Evolutionary conservation across 192 early-diverging fungal species (phyloP).

Genomic region (Coemansia sp.): DNA sequence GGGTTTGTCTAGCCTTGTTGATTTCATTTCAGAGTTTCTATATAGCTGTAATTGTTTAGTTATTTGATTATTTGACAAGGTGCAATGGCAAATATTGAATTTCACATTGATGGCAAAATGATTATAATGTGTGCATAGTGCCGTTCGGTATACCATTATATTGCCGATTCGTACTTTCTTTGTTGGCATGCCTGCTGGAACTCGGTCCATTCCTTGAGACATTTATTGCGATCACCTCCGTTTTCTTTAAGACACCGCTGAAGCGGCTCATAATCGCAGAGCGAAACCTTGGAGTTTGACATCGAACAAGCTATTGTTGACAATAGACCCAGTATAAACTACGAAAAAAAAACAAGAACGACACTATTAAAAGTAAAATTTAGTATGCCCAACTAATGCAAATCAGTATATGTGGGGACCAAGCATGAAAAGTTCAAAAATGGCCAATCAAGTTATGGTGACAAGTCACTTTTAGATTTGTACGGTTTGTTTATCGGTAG

Average conservation of each 20-base stretch:
- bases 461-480: no score
- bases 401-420: no score
- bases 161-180: constrained; percentile 32
- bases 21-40: background rate
- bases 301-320: no score
- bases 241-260: constrained; percentile 55
- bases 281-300: background rate
- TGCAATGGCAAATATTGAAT: background rate
- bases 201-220: constrained; percentile 60
- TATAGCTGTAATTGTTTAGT: no score
- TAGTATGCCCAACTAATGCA: no score
- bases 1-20: background rate
- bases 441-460: no score
- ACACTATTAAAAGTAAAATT: background rate
- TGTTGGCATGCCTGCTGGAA: constrained; percentile 56
- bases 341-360: background rate
- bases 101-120: background rate
- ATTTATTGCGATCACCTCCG: constrained; percentile 58
- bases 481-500: no score
- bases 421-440: no score
- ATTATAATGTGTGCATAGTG: no score
- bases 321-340: background rate
- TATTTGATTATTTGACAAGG: no score
- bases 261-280: constrained; percentile 58
- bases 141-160: background rate